Percentiles rank a stretch among this genome's conserved stretches.
phyloP scores from a whole-genome alignment of 371 early-diverging fungal species.

The Coemansia sp. region DNA sequence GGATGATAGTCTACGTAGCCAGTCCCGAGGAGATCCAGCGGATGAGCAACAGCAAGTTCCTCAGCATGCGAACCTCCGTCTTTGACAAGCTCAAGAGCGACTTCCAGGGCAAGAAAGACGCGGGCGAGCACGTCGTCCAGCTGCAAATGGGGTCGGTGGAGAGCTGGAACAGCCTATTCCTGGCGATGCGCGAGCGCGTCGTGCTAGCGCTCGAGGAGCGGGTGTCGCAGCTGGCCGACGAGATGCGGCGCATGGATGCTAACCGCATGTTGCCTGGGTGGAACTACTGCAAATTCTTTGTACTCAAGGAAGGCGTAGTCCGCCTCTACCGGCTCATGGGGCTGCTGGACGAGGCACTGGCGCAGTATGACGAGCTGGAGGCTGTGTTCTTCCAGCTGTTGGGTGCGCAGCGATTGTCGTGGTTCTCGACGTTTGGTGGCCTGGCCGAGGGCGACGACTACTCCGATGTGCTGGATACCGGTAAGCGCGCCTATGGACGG shows the following conservation, averaged over 20 bases:
- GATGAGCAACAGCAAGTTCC: conserved; percentile 55
- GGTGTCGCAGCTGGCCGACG: conserved; percentile 79
- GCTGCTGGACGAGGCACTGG: conserved; percentile 81
- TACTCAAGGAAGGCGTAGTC: conserved; percentile 89
- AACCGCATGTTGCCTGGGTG: conserved; percentile 94
- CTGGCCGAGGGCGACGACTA: conserved; percentile 83
- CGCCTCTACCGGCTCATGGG: conserved; percentile 83
- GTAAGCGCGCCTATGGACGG: conserved; percentile 80
- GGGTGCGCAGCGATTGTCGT: conserved; percentile 71
- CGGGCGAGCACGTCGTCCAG: conserved; percentile 32
- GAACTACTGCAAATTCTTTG: conserved; percentile 96
- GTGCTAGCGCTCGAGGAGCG: conserved; percentile 78
- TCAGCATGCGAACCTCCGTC: conserved; percentile 68
- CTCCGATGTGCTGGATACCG: conserved; percentile 74
- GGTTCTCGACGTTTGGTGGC: conserved; percentile 93
- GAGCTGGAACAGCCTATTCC: conserved; percentile 75
- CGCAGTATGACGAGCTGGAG: conserved; percentile 94
- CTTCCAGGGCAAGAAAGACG: conserved; percentile 61
- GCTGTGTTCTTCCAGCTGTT: conserved; percentile 89
- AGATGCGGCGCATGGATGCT: conserved; percentile 82
- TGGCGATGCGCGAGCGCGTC: conserved; percentile 78
- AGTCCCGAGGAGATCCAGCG: conserved; percentile 57
- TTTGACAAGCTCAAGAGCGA: conserved; percentile 87
- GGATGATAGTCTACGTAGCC: conserved; percentile 86
- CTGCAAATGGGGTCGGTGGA: conserved; percentile 60